Base-by-base conservation (phyloP, 2,329 filamentous ascomycete genomes). In the Camillea tinctor region DNA sequence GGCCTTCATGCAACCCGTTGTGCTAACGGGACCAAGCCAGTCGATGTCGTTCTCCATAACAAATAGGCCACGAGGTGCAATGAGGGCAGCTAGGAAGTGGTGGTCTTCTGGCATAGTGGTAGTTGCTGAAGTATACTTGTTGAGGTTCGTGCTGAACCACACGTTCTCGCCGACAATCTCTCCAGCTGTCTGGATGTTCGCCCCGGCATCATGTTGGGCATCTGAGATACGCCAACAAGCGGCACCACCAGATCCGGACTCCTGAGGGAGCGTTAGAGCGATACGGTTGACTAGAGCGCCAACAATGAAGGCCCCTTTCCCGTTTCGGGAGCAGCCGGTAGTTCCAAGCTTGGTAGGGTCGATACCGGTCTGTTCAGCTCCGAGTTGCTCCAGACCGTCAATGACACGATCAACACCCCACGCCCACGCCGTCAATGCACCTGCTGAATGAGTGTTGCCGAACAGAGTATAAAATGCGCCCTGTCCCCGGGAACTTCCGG, bases 271-370 rank as follows among this genome's bases (percentile, higher is more conserved):
- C 15, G 84, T 86, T 36, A 88, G 78, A 19, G 82, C 84, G 60
- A 88, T 84, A 50, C 85, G 84, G 57, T 77, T 70, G 60, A 85
- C 83, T 21, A 88, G 76, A 2, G 85, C 85, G 17, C 84, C 84
- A 4, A 81, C 82, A n/a, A 88, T 76, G 63, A 88, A 80, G 26
- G 85, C 85, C 13, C 85, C 85, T 75, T 88, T 88, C 58, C 84
- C 85, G 73, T 88, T 86, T 49, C 85, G 81, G 56, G 84, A 87
- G 77, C 85, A 88, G 4, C 86, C 86, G 15, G 84, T 88, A 1
- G 87, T 84, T 53, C 83, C 85, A 20, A 85, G 72, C 2, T 75
- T 76, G 44, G 70, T 76, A 22, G 77, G 66, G 71, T 84, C 79
- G 69, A 88, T 86, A 48, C 76, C 76, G 2, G 78, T 76, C 21